Evolutionary conservation across 2,329 filamentous ascomycete species (phyloP), one percentile per base, ranked within the genome.

Genomic region (Calycina marina): DNA sequence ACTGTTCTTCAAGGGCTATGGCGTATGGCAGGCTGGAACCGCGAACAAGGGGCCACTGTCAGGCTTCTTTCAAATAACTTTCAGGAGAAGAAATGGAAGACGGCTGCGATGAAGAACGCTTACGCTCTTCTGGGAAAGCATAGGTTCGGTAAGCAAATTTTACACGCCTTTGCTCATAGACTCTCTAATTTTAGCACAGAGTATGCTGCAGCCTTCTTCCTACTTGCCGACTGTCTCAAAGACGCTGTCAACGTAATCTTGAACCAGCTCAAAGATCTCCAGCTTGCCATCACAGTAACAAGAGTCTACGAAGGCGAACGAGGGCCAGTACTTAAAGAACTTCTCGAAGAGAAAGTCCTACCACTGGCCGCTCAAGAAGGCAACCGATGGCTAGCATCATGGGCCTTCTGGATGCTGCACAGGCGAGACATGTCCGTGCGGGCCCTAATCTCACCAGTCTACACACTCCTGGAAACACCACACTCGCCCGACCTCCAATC

Each of bases 151-250:
- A 56, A 50, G 66, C 49, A 16, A 10, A 13, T 4, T 17, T 8
- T 8, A 10, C n/a, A 8, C 20, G n/a, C 8, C 14, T 18, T 20
- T 5, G 8, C 6, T 25, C 9, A 6, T 8, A 26, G 6, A 15
- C 13, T n/a, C n/a, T n/a, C n/a, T 33, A 32, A 26, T 18, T 34
- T 30, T 41, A 24, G 33, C 42, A 32, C 34, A 84, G 84, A 83
- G 56, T 98, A 98, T 50, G 86, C 90, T 3, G 90, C 88, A 1
- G 81, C 90, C 0, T 98, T 96, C 58, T 98, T 98, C 60, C 63
- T 98, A 4, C 65, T 98, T 2, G 92, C 82, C 2, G 85, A 86
- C 43, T 77, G 79, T 47, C 62, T 93, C 1, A 72, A 77, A 34
- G 85, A 93, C 52, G 88, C 90, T 1, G 77, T 90, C 32, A 80